Base-by-base conservation (phyloP, 805 yeast genomes). In the Suhomyces xylopsoci region DNA sequence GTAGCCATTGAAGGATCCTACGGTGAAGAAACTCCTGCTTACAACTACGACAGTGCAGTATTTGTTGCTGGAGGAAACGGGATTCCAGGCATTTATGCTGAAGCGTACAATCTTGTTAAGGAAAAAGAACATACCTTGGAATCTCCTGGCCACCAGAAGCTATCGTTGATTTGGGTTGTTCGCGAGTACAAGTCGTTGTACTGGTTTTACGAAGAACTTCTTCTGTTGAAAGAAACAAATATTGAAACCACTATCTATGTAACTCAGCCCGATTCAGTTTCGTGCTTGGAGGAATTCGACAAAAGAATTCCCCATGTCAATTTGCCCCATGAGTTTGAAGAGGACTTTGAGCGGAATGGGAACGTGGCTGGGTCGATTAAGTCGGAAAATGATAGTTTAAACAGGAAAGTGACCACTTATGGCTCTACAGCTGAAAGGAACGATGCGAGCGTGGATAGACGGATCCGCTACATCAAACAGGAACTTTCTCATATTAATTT, bases 31-130 rank as follows among this genome's bases (percentile, higher is more conserved):
- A 62, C 74, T 2, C 84, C 83, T 1, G 78, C 81, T 53, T 72
- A 72, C 46, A 70, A 74, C 19, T 82, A 78, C 58, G 73, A 73
- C 34, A 73, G 74, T 46, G 78, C 79, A 1, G 66, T 83, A 7
- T 74, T 83, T 44, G 65, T 84, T 42, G 84, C 86, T 3, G 88
- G 88, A 8, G 89, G 88, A 5, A 81, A 81, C 55, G 89, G 89
- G 9, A 76, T 84, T 60, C 81, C 89, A 0, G 86, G 83, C 0
- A 70, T 81, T 8, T 69, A 78, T 42, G 71, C 82, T 2, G 75
- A 81, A 52, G 81, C 60, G 1, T 34, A 52, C 12, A 59, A 60
- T 30, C 57, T 63, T 26, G 59, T 57, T 15, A 26, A 52, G 9
- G 22, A 19, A 8, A 41, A 24, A 20, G 24, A 38, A 19, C 42